Conservation (phyloP, 2,329 filamentous ascomycete genomes). For the Botryotinia globosa region DNA sequence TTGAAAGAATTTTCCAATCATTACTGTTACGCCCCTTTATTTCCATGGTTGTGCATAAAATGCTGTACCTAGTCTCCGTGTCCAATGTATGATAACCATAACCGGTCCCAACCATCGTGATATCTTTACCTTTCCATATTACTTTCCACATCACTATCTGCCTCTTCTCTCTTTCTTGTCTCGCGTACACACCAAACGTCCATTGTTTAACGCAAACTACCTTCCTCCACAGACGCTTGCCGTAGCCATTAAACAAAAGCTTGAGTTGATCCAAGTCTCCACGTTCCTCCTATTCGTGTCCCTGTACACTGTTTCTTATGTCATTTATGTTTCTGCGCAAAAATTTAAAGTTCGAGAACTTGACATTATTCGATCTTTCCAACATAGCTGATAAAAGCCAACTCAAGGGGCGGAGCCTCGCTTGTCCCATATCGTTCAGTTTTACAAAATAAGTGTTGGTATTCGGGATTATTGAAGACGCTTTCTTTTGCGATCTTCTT, state of each 20-base stretch:
- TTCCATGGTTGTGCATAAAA: background rate
- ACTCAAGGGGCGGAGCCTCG: background rate
- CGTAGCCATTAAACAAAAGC: constrained; percentile 2
- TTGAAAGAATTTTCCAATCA: background rate
- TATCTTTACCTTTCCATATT: background rate
- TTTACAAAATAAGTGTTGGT: background rate
- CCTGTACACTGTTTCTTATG: background rate
- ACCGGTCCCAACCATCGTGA: background rate
- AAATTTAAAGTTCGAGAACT: background rate
- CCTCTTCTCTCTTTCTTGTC: background rate
- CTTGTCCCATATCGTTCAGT: background rate
- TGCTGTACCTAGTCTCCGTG: background rate
- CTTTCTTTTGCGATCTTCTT: constrained; percentile 60
- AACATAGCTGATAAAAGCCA: background rate
- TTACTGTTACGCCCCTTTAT: background rate
- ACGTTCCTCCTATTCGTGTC: background rate
- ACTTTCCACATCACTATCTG: background rate
- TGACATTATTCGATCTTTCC: background rate
- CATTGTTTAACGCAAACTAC: background rate
- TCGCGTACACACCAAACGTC: background rate
- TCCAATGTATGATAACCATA: background rate
- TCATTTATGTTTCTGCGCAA: background rate
- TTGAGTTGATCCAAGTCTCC: background rate
- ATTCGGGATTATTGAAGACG: constrained; percentile 41
- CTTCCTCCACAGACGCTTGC: background rate